Percentiles rank a stretch among this genome's conserved stretches.
Conservation (phyloP, 768 basidiomycete genomes). For the Naganishia antarctica region DNA sequence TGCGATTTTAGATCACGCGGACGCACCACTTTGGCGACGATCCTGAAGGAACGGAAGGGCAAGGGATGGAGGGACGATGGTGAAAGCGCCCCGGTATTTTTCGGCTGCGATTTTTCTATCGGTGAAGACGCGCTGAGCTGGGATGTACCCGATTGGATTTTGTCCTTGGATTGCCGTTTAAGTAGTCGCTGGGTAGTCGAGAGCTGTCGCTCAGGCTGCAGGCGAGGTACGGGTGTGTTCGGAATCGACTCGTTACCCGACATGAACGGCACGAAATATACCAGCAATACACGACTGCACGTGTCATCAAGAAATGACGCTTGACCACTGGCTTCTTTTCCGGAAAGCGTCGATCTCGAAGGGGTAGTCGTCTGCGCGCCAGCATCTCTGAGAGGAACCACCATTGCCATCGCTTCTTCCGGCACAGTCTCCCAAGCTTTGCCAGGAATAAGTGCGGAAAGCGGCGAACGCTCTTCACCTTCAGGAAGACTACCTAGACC, state of each 20-base stretch:
- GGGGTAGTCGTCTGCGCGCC: background rate
- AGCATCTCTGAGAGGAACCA: constrained; percentile 37
- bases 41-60: constrained; percentile 62
- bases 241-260: constrained; percentile 32
- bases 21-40: constrained; percentile 67
- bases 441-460: constrained; percentile 31
- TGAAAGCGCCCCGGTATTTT: background rate
- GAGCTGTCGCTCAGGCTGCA: constrained; percentile 21
- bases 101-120: background rate
- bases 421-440: constrained; percentile 46
- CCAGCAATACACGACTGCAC: constrained; percentile 55
- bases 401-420: constrained; percentile 47
- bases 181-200: constrained; percentile 28
- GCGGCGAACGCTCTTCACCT: background rate
- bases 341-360: background rate
- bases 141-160: background rate
- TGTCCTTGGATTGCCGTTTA: constrained; percentile 1
- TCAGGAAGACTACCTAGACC: constrained; percentile 14
- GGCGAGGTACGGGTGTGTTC: constrained; percentile 25
- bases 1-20: constrained; percentile 62
- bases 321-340: background rate
- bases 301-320: constrained; percentile 24
- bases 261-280: constrained; percentile 68
- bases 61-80: constrained; percentile 26
- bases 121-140: background rate